Conservation (phyloP, 768 basidiomycete genomes). For the Lactarius sanguifluus region DNA sequence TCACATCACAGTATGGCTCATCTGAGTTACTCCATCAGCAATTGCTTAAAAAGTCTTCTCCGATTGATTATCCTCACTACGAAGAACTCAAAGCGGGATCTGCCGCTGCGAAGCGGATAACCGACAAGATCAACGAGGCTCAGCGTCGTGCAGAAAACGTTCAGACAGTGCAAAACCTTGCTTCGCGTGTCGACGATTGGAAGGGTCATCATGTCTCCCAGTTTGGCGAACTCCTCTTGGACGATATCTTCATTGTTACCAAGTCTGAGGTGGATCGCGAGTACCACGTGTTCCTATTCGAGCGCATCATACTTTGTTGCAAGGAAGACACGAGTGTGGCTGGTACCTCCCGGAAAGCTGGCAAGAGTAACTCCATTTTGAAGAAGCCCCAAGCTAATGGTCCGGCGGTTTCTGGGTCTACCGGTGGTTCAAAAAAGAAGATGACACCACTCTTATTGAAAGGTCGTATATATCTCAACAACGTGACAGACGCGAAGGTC, state of each 20-base stretch:
- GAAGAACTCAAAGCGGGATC: constrained; percentile 84
- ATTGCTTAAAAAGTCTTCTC: constrained; percentile 68
- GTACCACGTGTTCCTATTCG: constrained; percentile 98
- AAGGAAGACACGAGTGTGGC: constrained; percentile 72
- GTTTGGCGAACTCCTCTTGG: constrained; percentile 91
- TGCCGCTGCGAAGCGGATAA: constrained; percentile 86
- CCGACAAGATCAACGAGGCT: constrained; percentile 94
- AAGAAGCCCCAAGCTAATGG: constrained; percentile 71
- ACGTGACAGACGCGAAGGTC: constrained; percentile 73
- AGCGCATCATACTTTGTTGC: constrained; percentile 98
- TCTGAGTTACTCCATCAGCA: constrained; percentile 46
- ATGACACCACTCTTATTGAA: constrained; percentile 85
- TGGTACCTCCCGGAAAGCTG: constrained; percentile 61
- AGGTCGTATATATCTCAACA: constrained; percentile 95
- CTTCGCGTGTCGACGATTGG: constrained; percentile 93
- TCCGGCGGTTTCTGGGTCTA: constrained; percentile 49
- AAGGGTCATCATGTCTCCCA: constrained; percentile 95
- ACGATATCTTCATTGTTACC: constrained; percentile 94
- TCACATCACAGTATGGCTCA: constrained; percentile 22
- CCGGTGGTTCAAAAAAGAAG: constrained; percentile 64
- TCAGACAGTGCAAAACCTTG: constrained; percentile 84
- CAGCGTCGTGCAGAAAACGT: constrained; percentile 89
- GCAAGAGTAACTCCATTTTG: constrained; percentile 85
- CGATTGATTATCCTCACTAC: constrained; percentile 62
- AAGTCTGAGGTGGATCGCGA: constrained; percentile 97